These are phyloP conservation scores for Paramyrothecium sp. DNA, from an alignment of 2,329 filamentous ascomycete species.

Conservation along the genomic window DNA sequence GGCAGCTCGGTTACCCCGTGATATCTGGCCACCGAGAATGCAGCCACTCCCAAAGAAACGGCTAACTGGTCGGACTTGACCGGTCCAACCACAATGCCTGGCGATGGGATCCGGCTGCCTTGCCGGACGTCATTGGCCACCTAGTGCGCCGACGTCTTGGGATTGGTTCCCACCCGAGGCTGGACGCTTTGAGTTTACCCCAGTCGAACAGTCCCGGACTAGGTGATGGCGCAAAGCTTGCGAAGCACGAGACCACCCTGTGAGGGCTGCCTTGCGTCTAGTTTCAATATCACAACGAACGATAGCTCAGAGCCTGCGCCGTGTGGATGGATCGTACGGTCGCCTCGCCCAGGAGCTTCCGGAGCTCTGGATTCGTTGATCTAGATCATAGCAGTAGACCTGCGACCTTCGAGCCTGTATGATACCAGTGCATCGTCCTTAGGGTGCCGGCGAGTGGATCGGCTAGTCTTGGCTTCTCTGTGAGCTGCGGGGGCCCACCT, in stretches of 20 bases:
- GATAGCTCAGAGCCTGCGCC: background rate
- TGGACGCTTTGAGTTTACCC: background rate
- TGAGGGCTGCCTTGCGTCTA: background rate
- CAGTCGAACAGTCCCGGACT: background rate
- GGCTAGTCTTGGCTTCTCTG: background rate
- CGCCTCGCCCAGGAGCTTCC: too few relatives aligned
- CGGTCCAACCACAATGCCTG: background rate
- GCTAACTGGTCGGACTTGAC: background rate
- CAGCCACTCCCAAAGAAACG: background rate
- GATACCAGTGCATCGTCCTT: too few relatives aligned
- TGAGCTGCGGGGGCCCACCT: background rate
- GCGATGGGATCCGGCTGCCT: too few relatives aligned
- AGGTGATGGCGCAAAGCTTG: background rate
- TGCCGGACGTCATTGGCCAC: too few relatives aligned
- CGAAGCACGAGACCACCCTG: background rate
- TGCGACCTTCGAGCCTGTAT: too few relatives aligned
- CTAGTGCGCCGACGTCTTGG: background rate
- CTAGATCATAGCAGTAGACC: too few relatives aligned
- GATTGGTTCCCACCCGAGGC: background rate
- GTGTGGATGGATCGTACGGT: too few relatives aligned
- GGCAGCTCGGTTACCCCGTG: too few relatives aligned
- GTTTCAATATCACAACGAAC: background rate
- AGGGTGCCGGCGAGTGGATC: background rate
- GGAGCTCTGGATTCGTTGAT: too few relatives aligned
- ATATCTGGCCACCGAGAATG: too few relatives aligned